Evolutionary conservation across 1,284 basidiomycete species (phyloP).

Genomic region (Trichosporon sp.): DNA sequence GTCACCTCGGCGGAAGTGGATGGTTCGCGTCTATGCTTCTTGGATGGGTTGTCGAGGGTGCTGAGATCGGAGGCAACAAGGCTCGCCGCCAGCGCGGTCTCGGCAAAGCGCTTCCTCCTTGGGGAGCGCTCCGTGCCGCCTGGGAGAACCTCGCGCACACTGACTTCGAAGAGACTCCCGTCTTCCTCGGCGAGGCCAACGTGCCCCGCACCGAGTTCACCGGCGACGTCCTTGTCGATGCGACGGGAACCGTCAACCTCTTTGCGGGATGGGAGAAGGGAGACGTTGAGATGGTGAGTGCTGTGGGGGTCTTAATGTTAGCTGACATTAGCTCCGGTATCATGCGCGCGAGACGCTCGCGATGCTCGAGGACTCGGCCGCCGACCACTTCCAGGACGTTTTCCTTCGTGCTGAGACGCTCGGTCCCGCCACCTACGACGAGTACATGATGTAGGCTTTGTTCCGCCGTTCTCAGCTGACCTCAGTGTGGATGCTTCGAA

Average conservation of each 20-base stretch:
- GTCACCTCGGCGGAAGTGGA: constrained; percentile 65
- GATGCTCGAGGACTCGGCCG: constrained; percentile 61
- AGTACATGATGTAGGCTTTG: constrained; percentile 70
- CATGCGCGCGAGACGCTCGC: constrained; percentile 73
- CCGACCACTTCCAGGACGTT: constrained; percentile 55
- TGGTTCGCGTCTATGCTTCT: constrained; percentile 72
- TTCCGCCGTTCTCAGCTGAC: constrained; percentile 53
- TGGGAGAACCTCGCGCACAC: constrained; percentile 64
- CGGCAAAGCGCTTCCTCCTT: constrained; percentile 59
- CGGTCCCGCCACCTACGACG: constrained; percentile 68
- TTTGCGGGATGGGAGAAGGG: constrained; percentile 71
- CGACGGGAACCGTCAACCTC: constrained; percentile 76
- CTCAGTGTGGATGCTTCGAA: constrained; percentile 65
- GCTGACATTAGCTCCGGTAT: constrained; percentile 64
- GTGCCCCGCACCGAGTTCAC: constrained; percentile 53
- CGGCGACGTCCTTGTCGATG: constrained; percentile 71
- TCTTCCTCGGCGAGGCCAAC: constrained; percentile 63
- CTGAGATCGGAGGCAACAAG: constrained; percentile 58
- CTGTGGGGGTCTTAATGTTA: not conserved
- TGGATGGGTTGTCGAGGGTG: constrained; percentile 71
- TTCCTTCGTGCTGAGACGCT: constrained; percentile 54
- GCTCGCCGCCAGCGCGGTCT: constrained; percentile 54
- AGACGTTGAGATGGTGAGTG: constrained; percentile 56
- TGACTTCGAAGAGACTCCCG: constrained; percentile 66
- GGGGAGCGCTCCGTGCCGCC: constrained; percentile 51